Conservation (phyloP, 805 yeast genomes). For the Saccharomyces kudriavzevii region DNA sequence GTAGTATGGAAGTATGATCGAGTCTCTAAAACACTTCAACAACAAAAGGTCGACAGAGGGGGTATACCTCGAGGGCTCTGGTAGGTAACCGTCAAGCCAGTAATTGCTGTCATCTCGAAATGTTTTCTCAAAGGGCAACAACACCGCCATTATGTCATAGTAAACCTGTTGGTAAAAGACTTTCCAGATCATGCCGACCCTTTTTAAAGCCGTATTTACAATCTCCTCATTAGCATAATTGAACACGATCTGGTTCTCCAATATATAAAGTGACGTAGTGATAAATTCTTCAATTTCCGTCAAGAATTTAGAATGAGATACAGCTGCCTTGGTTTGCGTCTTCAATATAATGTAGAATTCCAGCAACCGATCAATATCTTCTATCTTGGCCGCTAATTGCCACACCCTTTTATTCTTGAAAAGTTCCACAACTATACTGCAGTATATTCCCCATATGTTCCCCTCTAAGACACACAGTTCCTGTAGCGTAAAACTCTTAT, state of each 20-base stretch:
- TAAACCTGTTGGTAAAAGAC: conserved; percentile 46
- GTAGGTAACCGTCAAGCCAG: conserved; percentile 23
- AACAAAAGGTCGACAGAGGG: conserved; percentile 35
- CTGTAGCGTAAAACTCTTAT: conserved; percentile 21
- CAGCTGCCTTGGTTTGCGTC: conserved; percentile 22
- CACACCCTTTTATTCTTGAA: conserved; percentile 27
- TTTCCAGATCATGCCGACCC: conserved; percentile 45
- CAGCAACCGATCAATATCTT: conserved; percentile 20
- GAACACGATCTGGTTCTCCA: conserved; percentile 32
- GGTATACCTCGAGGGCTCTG: conserved; percentile 7
- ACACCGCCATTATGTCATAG: conserved; percentile 52
- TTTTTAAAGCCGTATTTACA: conserved; percentile 31
- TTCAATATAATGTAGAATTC: conserved; percentile 23
- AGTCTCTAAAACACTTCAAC: conserved; percentile 43
- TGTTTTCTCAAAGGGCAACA: conserved; percentile 43
- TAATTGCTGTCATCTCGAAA: conserved; percentile 18
- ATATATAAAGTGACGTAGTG: conserved; percentile 32
- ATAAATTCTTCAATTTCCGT: conserved; percentile 26
- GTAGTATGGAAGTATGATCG: conserved; percentile 45
- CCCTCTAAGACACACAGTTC: conserved; percentile 25
- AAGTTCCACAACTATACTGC: conserved; percentile 22
- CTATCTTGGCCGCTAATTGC: conserved; percentile 28
- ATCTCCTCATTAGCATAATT: conserved; percentile 27
- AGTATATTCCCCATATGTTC: conserved; percentile 29
- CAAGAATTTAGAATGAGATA: conserved; percentile 18